These are phyloP conservation scores for Fonsecaea pedrosoi DNA, from an alignment of 2,329 filamentous ascomycete genomes.

Conservation along the genomic window DNA sequence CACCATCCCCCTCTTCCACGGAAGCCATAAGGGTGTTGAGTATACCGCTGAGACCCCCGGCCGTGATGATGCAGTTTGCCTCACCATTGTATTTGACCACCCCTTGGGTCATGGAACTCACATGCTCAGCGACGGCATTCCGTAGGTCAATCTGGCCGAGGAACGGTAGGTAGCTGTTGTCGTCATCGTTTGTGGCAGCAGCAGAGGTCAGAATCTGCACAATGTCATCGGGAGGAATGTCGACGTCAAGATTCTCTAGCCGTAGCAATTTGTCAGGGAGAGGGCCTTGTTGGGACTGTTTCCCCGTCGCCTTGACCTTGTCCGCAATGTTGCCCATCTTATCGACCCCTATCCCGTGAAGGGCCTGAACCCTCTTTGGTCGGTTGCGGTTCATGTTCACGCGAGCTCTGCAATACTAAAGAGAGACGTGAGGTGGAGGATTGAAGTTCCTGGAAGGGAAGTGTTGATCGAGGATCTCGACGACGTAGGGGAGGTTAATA, in stretches of 20 bases:
- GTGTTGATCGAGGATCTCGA: not conserved
- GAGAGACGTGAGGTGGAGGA: not conserved
- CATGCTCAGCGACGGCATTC: conserved; percentile 23
- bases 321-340: conserved; percentile 29
- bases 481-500: not conserved
- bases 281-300: not conserved
- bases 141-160: conserved; percentile 22
- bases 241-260: conserved; percentile 28
- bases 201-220: conserved; percentile 4
- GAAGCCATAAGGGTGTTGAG: conserved; percentile 27
- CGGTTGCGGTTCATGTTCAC: conserved; percentile 10
- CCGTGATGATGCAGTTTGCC: conserved; percentile 25
- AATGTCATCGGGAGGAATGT: conserved; percentile 23
- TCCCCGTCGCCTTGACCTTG: not conserved
- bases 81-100: conserved; percentile 21
- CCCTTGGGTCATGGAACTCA: conserved; percentile 11
- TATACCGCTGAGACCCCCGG: conserved; percentile 27
- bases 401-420: not conserved
- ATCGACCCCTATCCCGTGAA: conserved; percentile 29
- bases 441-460: not conserved
- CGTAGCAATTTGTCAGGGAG: conserved; percentile 9
- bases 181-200: conserved; percentile 18
- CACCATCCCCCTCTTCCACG: conserved; percentile 28
- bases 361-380: conserved; percentile 10
- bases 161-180: conserved; percentile 31